Base-by-base conservation (phyloP, 768 basidiomycete genomes). In the Leccinellum rugosiceps region DNA sequence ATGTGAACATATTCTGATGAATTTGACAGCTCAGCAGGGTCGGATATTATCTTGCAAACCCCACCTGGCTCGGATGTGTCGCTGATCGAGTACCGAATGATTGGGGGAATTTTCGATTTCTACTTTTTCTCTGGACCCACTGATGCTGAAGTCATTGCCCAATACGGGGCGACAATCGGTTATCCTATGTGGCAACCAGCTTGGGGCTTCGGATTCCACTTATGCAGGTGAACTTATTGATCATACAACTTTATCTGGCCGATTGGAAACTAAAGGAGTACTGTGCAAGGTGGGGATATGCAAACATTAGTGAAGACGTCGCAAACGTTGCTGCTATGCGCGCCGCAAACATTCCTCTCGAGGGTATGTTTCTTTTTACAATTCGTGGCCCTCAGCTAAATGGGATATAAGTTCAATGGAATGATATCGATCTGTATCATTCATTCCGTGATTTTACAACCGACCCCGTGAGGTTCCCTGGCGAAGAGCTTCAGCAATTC, bases 191-290 rank as follows among this genome's bases (percentile, higher is more conserved):
- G 87, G 82, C 83, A 85, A 65, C 89, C 88, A 4, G 76, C 77
- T 38, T 92, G 88, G 86, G 84, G 83, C 4, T 88, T 91, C 65
- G 89, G 90, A 6, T 89, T 90, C 75, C 89, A 92, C 58, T 77
- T 89, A 14, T 87, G 86, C 74, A 79, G 82, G 77, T 85, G 64
- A 60, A 66, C 1, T 2, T 23, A 23, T 19, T 14, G 8, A 14
- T 32, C 19, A 23, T n/a, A 3, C 7, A 31, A 31, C 13, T 23
- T 21, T 11, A n/a, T 17, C 49, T 31, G 10, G 7, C 13, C 21
- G 31, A 15, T 13, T 17, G 2, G 38, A 17, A 21, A 17, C 14
- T 58, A 26, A 59, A 31, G 6, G n/a, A 26, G 7, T 46, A 9
- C 7, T 25, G 26, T 52, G 0, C 4, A 28, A 67, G 60, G 49